These are phyloP conservation scores for Pestalotiopsis fici DNA, from an alignment of 2,329 filamentous ascomycete genomes.

Conservation along the genomic window DNA sequence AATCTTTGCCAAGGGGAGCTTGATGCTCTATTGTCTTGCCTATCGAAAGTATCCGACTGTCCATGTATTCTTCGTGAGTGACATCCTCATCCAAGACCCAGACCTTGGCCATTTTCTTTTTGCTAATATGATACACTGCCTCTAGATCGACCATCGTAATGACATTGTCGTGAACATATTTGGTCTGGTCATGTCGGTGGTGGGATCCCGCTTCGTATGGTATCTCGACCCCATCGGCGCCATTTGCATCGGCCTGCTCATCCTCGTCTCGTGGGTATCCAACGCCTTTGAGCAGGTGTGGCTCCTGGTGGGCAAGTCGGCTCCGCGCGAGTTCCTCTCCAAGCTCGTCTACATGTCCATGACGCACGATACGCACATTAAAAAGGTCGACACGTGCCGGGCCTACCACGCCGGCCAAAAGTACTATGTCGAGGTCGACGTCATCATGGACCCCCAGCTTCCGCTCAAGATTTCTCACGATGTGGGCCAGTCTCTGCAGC, in stretches of 20 bases:
- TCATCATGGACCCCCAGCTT: constrained; percentile 58
- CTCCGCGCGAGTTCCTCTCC: constrained; percentile 56
- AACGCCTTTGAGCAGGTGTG: constrained; percentile 65
- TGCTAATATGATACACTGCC: not conserved
- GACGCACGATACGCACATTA: constrained; percentile 54
- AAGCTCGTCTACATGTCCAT: constrained; percentile 58
- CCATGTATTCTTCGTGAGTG: constrained; percentile 52
- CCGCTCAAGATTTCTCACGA: constrained; percentile 60
- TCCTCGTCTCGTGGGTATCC: constrained; percentile 61
- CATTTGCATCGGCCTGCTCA: constrained; percentile 60
- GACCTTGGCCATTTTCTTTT: not conserved
- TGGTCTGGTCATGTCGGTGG: constrained; percentile 56
- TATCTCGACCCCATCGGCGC: constrained; percentile 63
- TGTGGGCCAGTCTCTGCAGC: constrained; percentile 59
- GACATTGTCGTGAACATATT: constrained; percentile 58
- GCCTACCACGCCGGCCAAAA: constrained; percentile 64
- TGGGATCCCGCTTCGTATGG: constrained; percentile 56
- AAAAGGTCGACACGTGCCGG: constrained; percentile 60
- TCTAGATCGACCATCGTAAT: constrained; percentile 54
- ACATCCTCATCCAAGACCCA: not conserved
- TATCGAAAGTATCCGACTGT: constrained; percentile 56
- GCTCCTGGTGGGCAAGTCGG: constrained; percentile 61
- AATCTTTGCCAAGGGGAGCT: constrained; percentile 50
- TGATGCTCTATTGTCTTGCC: constrained; percentile 57
- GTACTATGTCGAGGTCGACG: constrained; percentile 64